Evolutionary conservation across 2,329 filamentous ascomycete genomes (phyloP).

Genomic region (Leptoxyphium fumago): DNA sequence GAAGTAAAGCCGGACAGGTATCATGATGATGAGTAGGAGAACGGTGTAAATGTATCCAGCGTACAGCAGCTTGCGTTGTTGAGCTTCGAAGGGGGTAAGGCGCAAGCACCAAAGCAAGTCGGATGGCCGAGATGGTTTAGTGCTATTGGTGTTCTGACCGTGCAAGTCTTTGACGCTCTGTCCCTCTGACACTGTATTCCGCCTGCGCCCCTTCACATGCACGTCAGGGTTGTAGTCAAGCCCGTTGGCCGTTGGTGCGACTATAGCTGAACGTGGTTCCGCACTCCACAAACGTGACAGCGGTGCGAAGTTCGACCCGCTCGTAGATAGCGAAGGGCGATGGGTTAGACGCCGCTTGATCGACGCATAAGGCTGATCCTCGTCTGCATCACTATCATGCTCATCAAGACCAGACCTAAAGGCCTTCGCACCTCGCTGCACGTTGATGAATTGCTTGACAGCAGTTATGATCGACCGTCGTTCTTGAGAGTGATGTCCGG

Average conservation of each 20-base stretch:
- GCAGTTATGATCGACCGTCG: slow-evolving; percentile 29
- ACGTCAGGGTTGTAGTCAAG: background rate
- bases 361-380: slow-evolving; percentile 20
- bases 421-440: slow-evolving; percentile 16
- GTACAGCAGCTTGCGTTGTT: slow-evolving; percentile 67
- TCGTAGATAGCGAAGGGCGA: slow-evolving; percentile 1
- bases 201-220: slow-evolving; percentile 4
- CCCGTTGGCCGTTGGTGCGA: slow-evolving; percentile 4
- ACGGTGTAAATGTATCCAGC: slow-evolving; percentile 62
- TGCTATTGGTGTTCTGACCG: slow-evolving; percentile 1
- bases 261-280: slow-evolving; percentile 11
- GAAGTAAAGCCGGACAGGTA: slow-evolving; percentile 59
- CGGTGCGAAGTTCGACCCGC: background rate
- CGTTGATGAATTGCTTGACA: slow-evolving; percentile 22
- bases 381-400: slow-evolving; percentile 33
- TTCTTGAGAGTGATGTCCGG: slow-evolving; percentile 28
- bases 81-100: slow-evolving; percentile 65
- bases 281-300: background rate
- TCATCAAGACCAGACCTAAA: slow-evolving; percentile 9
- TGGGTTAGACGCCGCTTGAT: slow-evolving; percentile 7
- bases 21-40: slow-evolving; percentile 50
- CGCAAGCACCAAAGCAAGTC: slow-evolving; percentile 61
- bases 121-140: slow-evolving; percentile 43
- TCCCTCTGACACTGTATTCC: slow-evolving; percentile 13
- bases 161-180: slow-evolving; percentile 3